A percentile compares a stretch with the other conserved stretches of the same genome.
These are phyloP conservation scores for Arthrobotrys musiformis DNA, from an alignment of 2,329 filamentous ascomycete genomes.

Conservation along the genomic window DNA sequence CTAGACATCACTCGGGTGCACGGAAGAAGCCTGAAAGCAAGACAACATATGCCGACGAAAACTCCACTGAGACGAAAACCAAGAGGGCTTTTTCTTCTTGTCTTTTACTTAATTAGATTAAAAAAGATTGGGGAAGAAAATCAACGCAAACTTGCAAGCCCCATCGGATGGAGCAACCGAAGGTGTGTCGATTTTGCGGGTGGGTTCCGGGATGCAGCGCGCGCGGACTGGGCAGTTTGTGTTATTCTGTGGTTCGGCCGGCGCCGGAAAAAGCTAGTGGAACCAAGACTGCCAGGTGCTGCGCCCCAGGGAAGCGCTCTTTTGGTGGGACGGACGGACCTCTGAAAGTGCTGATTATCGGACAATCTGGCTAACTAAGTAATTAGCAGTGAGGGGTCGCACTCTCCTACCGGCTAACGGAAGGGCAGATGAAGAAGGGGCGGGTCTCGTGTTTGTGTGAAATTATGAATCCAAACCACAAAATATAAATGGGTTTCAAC, in stretches of 20 bases:
- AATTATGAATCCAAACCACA: not conserved
- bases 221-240: constrained; percentile 15
- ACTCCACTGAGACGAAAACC: constrained; percentile 11
- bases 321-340: constrained; percentile 51
- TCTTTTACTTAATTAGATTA: constrained; percentile 27
- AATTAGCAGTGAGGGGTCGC: constrained; percentile 45
- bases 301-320: constrained; percentile 15
- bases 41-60: constrained; percentile 9
- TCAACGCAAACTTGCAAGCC: constrained; percentile 47
- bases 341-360: constrained; percentile 32
- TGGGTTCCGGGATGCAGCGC: constrained; percentile 32
- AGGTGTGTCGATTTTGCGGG: constrained; percentile 22
- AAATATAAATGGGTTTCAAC: not conserved
- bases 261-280: constrained; percentile 50
- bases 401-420: constrained; percentile 4
- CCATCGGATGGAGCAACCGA: constrained; percentile 52
- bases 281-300: not conserved
- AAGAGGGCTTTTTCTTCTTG: constrained; percentile 35
- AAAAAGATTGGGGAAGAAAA: constrained; percentile 26
- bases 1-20: constrained; percentile 20
- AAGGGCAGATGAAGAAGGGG: not conserved
- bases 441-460: not conserved
- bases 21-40: constrained; percentile 21
- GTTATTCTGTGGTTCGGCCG: constrained; percentile 48
- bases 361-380: constrained; percentile 43